Evolutionary conservation across 1,284 basidiomycete species (phyloP), one percentile per base, ranked within the genome.

Genomic region (Apiotrichum montevideense): DNA sequence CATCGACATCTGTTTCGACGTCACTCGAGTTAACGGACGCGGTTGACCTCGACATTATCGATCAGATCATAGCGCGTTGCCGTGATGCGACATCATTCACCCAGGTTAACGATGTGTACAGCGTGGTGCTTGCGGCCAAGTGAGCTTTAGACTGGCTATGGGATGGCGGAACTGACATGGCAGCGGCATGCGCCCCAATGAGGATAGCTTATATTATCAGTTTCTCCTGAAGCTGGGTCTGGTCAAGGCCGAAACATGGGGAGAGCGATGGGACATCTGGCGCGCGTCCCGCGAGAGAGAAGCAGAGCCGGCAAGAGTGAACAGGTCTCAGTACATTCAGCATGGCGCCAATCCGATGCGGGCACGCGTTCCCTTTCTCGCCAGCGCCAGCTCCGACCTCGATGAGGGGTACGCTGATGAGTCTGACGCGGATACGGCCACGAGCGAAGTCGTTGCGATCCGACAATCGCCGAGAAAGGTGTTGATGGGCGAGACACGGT

Each of bases 191-290:
- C 63, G 64, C 0, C 65, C 65, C 2, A 63, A 66, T 3, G 44
- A 51, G 33, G 73, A 75, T 57, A 68, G 69, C 15, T 55, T 57
- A 8, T 73, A 75, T 60, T 77, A 75, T 61, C 68, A 71, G 52
- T 75, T 77, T 51, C 66, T 77, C 10, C 65, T 77, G 37, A 74
- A 75, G 59, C 63, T 77, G 4, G 72, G 73, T n/a, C 66, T 72
- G 47, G 67, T 75, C 13, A 65, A 69, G 33, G 75, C 72, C 0
- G 46, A 62, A n/a, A 72, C 70, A 35, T 76, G 73, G 73, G 73
- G 71, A 3, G 70, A 73, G 54, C 65, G 68, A 56, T 76, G 74
- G 74, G 67, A 70, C 32, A 56, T 71, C 10, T 76, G 70, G 72
- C 57, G 55, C 59, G n/a, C 46, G 52, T 48, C 43, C 4, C 37